phyloP scores from a whole-genome alignment of 768 basidiomycete species.

The Suillus bovinus region DNA sequence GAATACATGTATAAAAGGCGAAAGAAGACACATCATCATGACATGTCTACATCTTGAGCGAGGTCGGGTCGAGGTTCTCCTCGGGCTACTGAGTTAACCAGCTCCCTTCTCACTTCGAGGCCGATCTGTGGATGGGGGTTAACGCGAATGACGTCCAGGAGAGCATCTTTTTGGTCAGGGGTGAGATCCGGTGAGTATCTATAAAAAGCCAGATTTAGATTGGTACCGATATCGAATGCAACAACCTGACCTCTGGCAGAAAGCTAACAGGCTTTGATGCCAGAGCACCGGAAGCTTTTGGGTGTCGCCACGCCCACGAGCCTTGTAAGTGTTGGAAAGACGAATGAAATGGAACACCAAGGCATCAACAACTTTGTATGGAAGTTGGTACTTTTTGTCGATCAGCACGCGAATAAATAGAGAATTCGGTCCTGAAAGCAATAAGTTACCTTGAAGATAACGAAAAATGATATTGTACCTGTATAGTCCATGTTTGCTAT shows the following conservation, averaged over 20 bases:
- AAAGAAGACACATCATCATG: conserved; percentile 26
- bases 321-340: conserved; percentile 88
- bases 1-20: not conserved
- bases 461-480: conserved; percentile 42
- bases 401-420: conserved; percentile 95
- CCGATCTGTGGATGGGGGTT: conserved; percentile 88
- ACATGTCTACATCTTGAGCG: conserved; percentile 70
- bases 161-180: conserved; percentile 94
- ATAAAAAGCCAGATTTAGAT: conserved; percentile 4
- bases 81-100: conserved; percentile 83
- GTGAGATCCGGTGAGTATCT: conserved; percentile 95
- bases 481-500: conserved; percentile 97
- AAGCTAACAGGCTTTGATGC: conserved; percentile 96
- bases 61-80: conserved; percentile 72
- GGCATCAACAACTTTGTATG: conserved; percentile 96
- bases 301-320: conserved; percentile 63
- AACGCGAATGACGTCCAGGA: conserved; percentile 89
- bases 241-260: conserved; percentile 77
- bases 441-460: not conserved
- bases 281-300: conserved; percentile 94
- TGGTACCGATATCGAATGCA: not conserved
- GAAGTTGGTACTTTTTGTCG: conserved; percentile 97
- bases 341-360: conserved; percentile 98
- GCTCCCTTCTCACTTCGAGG: conserved; percentile 86
- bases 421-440: conserved; percentile 74